A percentile compares a stretch with the other conserved stretches of the same genome.
Evolutionary conservation across 352 stramenopile species (phyloP).

Genomic region (Pythium coloratum): DNA sequence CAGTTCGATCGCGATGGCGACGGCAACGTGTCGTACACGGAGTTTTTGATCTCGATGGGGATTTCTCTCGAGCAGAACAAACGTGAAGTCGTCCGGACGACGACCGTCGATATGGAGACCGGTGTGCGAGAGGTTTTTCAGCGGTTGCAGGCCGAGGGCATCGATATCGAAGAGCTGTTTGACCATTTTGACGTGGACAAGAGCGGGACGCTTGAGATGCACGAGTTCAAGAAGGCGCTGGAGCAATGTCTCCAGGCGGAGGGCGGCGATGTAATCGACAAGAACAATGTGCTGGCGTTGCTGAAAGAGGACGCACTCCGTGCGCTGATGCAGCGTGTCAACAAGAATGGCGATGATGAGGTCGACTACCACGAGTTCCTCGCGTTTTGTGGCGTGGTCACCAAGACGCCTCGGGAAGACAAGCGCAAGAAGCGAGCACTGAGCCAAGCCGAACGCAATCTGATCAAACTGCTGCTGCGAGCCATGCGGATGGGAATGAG

Average conservation of each 20-base stretch:
- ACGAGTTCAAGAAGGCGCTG: slow-evolving; percentile 54
- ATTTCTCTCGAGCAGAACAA: slow-evolving; percentile 49
- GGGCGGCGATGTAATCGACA: slow-evolving; percentile 7
- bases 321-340: slow-evolving; percentile 50
- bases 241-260: slow-evolving; percentile 43
- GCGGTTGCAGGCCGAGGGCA: slow-evolving; percentile 44
- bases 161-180: slow-evolving; percentile 65
- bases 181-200: slow-evolving; percentile 66
- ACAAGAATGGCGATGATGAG: slow-evolving; percentile 54
- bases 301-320: slow-evolving; percentile 47
- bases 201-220: slow-evolving; percentile 54
- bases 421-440: slow-evolving; percentile 23
- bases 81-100: slow-evolving; percentile 43
- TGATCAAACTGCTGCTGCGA: slow-evolving; percentile 62
- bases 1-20: slow-evolving; percentile 64
- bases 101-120: slow-evolving; percentile 44
- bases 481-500: slow-evolving; percentile 47
- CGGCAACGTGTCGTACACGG: slow-evolving; percentile 69
- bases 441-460: slow-evolving; percentile 43
- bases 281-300: slow-evolving; percentile 29
- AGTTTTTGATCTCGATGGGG: slow-evolving; percentile 72
- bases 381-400: slow-evolving; percentile 41
- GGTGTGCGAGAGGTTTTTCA: slow-evolving; percentile 47
- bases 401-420: slow-evolving; percentile 21
- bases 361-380: slow-evolving; percentile 79